Evolutionary conservation across 306 rosid species (phyloP), one percentile per base, ranked within the genome.

Genomic region (Castanopsis chinensis): DNA sequence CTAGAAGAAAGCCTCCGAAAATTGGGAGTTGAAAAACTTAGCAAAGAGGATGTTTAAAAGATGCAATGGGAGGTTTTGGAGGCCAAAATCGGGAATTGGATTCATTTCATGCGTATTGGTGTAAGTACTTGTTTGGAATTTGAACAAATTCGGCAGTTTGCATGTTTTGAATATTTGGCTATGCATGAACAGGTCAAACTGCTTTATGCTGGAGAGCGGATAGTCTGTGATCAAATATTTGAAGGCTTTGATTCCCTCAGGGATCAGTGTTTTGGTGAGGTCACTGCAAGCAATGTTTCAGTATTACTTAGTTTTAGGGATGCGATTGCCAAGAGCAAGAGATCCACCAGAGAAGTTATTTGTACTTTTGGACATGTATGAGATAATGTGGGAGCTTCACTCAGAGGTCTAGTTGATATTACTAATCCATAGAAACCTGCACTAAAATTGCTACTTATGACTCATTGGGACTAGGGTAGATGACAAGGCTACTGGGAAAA

Each of bases 21-120:
- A 84, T 86, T 95, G 80, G 99, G 99, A 67, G 98, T 95, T 78
- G 99, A 95, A 83, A 95, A 93, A 85, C 97, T 95, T 72, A 88
- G 91, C 92, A 93, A 95, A 88, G 99, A 95, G 0, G 99, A 95
- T 81, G 99, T 93, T 81, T 98, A 95, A 83, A 95, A 89, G 90
- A 91, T 95, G 88, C 96, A 88, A 69, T 93, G 98, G 99, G 99
- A 95, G 88, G 90, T 91, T 85, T 91, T 95, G 86, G 98, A 95
- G 87, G 99, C 98, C 80, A 95, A 95, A 88, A 93, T 95, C 75
- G 99, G 98, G 84, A 93, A 90, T 83, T 95, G 99, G 98, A 95
- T 95, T 83, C 99, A 95, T 85, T 93, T 86, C 85, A 95, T 95
- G 99, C 99, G 94, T 72, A 95, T 95, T 83, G 98, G 98, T 69